Conservation (phyloP, 2,329 filamentous ascomycete genomes). For the Sporothrix dimorphospora region DNA sequence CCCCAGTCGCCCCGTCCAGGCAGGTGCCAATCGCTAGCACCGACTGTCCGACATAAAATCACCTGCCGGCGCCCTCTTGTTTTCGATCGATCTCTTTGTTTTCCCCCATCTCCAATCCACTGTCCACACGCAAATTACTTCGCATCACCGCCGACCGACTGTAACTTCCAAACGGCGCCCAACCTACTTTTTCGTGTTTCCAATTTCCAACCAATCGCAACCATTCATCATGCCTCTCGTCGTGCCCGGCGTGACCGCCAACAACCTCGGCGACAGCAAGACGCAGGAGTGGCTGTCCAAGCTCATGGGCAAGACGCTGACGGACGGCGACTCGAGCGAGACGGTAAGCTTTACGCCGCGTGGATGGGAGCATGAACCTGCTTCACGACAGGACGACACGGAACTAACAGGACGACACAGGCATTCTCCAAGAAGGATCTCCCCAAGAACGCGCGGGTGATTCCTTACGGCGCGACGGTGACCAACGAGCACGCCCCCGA, state of each 20-base stretch:
- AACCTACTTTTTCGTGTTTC: not conserved
- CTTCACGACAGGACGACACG: too few species aligned
- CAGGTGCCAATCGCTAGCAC: constrained; percentile 17
- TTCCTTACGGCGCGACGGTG: constrained; percentile 59
- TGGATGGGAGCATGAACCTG: not conserved
- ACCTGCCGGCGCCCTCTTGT: not conserved
- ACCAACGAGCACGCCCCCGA: constrained; percentile 60
- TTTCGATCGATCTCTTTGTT: not conserved
- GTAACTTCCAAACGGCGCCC: not conserved
- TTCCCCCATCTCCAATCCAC: not conserved
- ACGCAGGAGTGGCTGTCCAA: constrained; percentile 64
- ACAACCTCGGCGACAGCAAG: constrained; percentile 48
- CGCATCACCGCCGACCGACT: not conserved
- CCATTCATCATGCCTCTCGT: constrained; percentile 63
- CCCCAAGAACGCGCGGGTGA: constrained; percentile 59
- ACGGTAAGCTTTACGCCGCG: constrained; percentile 46
- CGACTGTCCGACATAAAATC: constrained; percentile 10
- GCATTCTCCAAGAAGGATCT: constrained; percentile 64
- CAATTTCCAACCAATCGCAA: not conserved
- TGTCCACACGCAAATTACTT: not conserved
- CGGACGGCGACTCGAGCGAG: constrained; percentile 54
- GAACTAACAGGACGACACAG: constrained; percentile 44
- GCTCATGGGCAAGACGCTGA: constrained; percentile 65
- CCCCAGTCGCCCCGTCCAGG: not conserved
- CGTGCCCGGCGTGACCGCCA: constrained; percentile 58